Evolutionary conservation across 2,329 filamentous ascomycete species (phyloP).

Genomic region (Eutypella sp.): DNA sequence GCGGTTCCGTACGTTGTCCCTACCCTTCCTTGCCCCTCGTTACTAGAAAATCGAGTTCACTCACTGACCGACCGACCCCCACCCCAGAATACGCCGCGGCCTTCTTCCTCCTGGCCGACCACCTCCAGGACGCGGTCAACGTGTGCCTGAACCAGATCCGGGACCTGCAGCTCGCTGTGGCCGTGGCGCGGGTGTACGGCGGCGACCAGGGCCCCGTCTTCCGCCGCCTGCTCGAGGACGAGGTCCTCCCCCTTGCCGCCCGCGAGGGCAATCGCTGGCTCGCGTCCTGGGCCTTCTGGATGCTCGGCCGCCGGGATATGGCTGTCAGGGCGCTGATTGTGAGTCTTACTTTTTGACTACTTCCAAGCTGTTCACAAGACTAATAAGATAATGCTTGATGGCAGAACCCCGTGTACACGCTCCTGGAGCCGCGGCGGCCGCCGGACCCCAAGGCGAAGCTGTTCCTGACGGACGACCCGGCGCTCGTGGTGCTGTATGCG

Average conservation of each 20-base stretch:
- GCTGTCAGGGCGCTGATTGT: slow-evolving; percentile 80
- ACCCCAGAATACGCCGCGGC: slow-evolving; percentile 82
- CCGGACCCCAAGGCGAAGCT: slow-evolving; percentile 69
- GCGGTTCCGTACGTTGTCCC: slow-evolving; percentile 70
- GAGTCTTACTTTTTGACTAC: slow-evolving; percentile 28
- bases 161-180: slow-evolving; percentile 85
- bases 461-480: slow-evolving; percentile 87
- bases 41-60: too few species aligned
- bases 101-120: slow-evolving; percentile 88
- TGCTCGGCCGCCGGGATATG: slow-evolving; percentile 75
- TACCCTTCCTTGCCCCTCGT: background rate
- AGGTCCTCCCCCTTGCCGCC: slow-evolving; percentile 71
- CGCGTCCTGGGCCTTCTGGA: slow-evolving; percentile 93
- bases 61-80: background rate
- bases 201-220: slow-evolving; percentile 76
- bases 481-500: slow-evolving; percentile 79
- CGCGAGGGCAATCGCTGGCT: slow-evolving; percentile 87
- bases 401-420: slow-evolving; percentile 70
- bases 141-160: slow-evolving; percentile 83
- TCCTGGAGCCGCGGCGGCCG: slow-evolving; percentile 64
- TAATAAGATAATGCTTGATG: too few species aligned
- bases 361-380: background rate
- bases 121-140: slow-evolving; percentile 77
- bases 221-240: slow-evolving; percentile 69
- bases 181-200: slow-evolving; percentile 82